Percentiles rank a stretch among this genome's conserved stretches.
Evolutionary conservation across 2,329 filamentous ascomycete species (phyloP).

Genomic region (Coniochaeta ligniaria): DNA sequence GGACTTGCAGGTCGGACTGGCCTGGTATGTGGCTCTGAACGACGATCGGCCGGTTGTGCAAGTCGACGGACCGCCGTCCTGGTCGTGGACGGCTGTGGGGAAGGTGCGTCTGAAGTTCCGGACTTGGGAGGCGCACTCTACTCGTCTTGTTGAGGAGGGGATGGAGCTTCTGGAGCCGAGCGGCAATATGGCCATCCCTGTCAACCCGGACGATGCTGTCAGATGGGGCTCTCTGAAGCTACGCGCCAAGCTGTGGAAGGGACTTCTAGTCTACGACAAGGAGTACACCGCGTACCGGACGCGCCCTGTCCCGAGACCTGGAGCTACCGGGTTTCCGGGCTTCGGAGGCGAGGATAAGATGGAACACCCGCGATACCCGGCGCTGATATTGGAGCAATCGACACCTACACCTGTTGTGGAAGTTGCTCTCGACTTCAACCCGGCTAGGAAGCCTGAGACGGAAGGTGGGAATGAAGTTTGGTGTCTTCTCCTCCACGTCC

Average conservation of each 20-base stretch:
- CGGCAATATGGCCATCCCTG: not conserved
- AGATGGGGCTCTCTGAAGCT: not conserved
- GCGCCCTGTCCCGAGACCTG: not conserved
- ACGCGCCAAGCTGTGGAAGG: not conserved
- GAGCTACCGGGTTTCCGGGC: not conserved
- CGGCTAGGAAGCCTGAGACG: not conserved
- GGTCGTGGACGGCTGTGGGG: constrained; percentile 15
- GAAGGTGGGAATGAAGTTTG: not conserved
- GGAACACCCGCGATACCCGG: not conserved
- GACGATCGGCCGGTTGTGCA: constrained; percentile 6
- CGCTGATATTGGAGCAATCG: not conserved
- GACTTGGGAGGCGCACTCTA: not conserved
- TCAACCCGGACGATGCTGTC: not conserved
- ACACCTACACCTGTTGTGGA: not conserved
- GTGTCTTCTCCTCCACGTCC: not conserved
- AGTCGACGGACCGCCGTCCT: constrained; percentile 6
- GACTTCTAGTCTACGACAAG: not conserved
- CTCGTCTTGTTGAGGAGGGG: not conserved
- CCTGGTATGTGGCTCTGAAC: constrained; percentile 14
- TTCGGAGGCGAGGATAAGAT: not conserved
- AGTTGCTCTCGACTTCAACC: not conserved
- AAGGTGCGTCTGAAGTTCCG: constrained; percentile 2
- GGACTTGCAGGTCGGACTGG: constrained; percentile 10
- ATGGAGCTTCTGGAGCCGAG: not conserved
- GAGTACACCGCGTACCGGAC: not conserved